Conservation (phyloP, 345 rosid species). For the Theobroma cacao region DNA sequence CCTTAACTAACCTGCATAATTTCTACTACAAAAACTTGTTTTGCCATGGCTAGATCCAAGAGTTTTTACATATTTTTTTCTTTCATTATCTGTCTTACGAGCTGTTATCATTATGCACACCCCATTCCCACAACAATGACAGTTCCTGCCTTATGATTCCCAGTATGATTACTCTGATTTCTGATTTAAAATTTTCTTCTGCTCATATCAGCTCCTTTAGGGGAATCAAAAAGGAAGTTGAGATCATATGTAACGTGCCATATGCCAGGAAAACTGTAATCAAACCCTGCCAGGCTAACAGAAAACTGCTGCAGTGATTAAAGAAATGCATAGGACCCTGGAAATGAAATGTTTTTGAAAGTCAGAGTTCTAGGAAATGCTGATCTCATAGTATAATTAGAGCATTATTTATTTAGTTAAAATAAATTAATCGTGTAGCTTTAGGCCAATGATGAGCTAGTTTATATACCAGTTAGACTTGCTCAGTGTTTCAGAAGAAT, state of each 20-base stretch:
- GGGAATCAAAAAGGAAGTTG: slow-evolving; percentile 12
- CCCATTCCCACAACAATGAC: background rate
- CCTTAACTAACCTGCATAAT: background rate
- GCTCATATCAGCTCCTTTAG: background rate
- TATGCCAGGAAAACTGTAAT: slow-evolving; percentile 15
- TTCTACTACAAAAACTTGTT: background rate
- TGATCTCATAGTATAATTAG: background rate
- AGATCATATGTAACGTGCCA: slow-evolving; percentile 19
- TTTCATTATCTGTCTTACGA: background rate
- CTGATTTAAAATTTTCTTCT: background rate
- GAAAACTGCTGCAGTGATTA: slow-evolving; percentile 20
- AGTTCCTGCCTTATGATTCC: background rate
- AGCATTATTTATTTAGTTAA: no score
- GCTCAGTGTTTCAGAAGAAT: background rate
- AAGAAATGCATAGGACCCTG: background rate
- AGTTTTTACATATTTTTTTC: background rate
- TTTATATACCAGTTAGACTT: background rate
- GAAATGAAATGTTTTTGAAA: background rate
- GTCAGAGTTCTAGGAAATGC: background rate
- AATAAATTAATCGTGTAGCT: background rate
- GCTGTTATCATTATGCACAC: slow-evolving; percentile 5
- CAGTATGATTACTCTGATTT: background rate
- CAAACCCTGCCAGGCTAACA: slow-evolving; percentile 24
- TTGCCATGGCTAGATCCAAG: background rate
- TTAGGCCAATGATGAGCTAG: slow-evolving; percentile 9